phyloP scores from a whole-genome alignment of 169 alveolate genomes.

The Amoebophrya sp. region DNA sequence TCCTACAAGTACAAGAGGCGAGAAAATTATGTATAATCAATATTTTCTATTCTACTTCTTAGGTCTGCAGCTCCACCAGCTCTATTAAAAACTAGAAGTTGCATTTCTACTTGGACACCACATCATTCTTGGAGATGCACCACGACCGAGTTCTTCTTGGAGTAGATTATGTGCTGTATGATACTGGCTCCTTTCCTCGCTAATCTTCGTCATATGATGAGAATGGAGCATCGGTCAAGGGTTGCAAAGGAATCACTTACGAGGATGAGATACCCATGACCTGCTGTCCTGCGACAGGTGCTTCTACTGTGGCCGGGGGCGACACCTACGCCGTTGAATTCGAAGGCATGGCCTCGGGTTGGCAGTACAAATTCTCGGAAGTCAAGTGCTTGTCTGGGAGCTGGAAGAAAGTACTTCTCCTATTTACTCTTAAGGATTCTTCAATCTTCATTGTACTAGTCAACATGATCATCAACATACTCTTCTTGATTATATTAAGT shows the following conservation, averaged over 20 bases:
- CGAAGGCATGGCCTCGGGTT: background rate
- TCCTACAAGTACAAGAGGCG: no score
- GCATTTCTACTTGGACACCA: no score
- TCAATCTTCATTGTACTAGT: background rate
- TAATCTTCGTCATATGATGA: no score
- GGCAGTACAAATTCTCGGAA: background rate
- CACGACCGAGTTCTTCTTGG: no score
- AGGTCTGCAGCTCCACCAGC: no score
- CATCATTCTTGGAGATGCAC: no score
- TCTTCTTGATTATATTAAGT: background rate
- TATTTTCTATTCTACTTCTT: no score
- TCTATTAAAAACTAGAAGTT: no score
- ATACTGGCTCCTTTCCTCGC: no score
- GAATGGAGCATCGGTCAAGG: background rate
- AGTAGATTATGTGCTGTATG: background rate
- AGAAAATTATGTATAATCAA: no score
- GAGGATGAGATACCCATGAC: background rate
- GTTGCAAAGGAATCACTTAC: background rate
- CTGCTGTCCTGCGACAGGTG: background rate
- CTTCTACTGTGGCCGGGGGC: background rate
- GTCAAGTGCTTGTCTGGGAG: background rate
- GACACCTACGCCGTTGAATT: background rate
- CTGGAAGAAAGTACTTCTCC: background rate
- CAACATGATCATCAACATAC: background rate
- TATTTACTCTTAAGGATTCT: background rate